Conservation (phyloP, 2,329 filamentous ascomycete species). For the Phoma sp. region DNA sequence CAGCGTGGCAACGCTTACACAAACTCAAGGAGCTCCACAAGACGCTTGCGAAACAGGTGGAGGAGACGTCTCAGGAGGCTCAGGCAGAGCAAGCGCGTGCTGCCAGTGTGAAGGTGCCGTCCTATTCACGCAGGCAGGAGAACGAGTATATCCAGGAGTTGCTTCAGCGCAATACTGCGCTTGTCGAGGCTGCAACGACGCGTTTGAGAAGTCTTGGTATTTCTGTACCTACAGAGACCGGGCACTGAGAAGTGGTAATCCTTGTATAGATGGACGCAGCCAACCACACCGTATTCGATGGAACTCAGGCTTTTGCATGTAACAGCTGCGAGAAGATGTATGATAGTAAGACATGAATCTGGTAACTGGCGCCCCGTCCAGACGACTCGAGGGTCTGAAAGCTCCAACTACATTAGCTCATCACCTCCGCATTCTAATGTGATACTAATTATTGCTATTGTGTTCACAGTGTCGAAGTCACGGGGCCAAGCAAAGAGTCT, state of each 20-base stretch:
- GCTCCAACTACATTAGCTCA: not conserved
- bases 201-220: constrained; percentile 40
- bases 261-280: not conserved
- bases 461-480: too few relatives aligned
- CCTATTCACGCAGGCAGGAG: constrained; percentile 43
- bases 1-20: constrained; percentile 62
- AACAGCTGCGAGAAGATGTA: not conserved
- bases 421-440: not conserved
- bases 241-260: not conserved
- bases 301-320: not conserved
- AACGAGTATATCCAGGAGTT: constrained; percentile 43
- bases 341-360: not conserved
- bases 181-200: constrained; percentile 43
- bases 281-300: not conserved
- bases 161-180: constrained; percentile 40
- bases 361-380: not conserved
- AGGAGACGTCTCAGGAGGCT: constrained; percentile 25
- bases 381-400: too few relatives aligned
- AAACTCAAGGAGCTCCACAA: constrained; percentile 62
- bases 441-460: too few relatives aligned
- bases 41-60: constrained; percentile 51
- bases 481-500: too few relatives aligned
- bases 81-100: constrained; percentile 20
- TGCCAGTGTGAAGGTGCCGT: constrained; percentile 38
- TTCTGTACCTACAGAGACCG: constrained; percentile 23